Evolutionary conservation across 305 asterid species (phyloP).

Genomic region (Nicotiana rustica): DNA sequence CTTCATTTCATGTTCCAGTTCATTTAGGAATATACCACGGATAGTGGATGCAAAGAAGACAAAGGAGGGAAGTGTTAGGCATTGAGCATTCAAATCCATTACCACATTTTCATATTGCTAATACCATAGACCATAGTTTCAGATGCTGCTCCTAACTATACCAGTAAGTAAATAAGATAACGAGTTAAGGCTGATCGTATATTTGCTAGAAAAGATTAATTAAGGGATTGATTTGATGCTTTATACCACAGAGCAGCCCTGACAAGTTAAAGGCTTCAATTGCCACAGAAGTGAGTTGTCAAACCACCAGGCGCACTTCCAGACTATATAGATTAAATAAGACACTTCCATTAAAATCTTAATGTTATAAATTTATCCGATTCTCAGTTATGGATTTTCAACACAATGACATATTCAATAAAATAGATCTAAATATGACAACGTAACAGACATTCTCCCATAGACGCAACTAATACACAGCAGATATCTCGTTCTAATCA

Average conservation of each 20-base stretch:
- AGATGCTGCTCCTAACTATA: neutral
- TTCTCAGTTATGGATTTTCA: neutral
- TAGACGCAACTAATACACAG: neutral
- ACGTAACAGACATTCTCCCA: neutral
- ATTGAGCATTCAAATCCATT: neutral
- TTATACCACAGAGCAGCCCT: neutral
- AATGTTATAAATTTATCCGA: neutral
- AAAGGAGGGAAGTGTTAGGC: neutral
- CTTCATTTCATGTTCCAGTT: slow-evolving; percentile 25
- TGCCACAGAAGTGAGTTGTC: neutral
- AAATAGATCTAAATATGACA: neutral
- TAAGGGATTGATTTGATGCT: neutral
- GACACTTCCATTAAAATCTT: neutral
- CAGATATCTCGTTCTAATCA: neutral
- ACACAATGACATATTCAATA: neutral
- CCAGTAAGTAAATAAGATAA: neutral
- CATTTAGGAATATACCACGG: slow-evolving; percentile 11
- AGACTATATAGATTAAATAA: neutral
- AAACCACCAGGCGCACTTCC: neutral
- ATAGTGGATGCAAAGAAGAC: slow-evolving; percentile 8
- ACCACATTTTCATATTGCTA: neutral
- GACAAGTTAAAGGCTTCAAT: neutral
- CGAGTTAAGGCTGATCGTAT: neutral
- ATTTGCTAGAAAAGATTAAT: neutral
- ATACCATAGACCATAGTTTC: too few relatives aligned